These are phyloP conservation scores for Wickerhamomyces alni DNA, from an alignment of 805 yeast genomes.

Conservation along the genomic window DNA sequence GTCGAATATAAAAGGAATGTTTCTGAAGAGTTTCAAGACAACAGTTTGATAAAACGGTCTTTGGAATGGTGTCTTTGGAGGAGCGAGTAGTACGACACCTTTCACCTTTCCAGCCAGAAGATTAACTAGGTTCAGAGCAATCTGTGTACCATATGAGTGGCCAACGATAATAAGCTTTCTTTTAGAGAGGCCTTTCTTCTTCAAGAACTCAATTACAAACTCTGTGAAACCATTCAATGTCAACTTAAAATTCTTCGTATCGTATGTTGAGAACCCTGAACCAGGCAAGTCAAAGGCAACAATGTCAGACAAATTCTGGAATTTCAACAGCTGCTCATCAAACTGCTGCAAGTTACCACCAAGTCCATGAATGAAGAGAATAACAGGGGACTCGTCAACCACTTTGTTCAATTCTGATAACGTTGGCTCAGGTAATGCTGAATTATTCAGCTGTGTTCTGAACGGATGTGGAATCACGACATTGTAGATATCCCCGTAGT, in stretches of 20 bases:
- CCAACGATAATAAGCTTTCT: constrained; percentile 44
- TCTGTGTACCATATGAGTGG: constrained; percentile 69
- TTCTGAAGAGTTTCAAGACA: constrained; percentile 1
- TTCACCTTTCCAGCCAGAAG: constrained; percentile 4
- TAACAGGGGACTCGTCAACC: constrained; percentile 46
- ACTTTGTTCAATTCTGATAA: constrained; percentile 8
- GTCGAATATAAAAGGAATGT: constrained; percentile 12
- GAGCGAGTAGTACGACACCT: constrained; percentile 34
- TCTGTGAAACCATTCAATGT: constrained; percentile 13
- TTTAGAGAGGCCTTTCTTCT: constrained; percentile 4
- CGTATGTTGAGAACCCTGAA: constrained; percentile 44
- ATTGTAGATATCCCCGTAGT: constrained; percentile 10
- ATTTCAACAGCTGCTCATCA: constrained; percentile 55
- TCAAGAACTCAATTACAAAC: constrained; percentile 9
- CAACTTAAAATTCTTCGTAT: constrained; percentile 4
- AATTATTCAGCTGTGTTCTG: constrained; percentile 1
- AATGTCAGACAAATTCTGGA: constrained; percentile 57
- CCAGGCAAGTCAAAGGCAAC: constrained; percentile 83
- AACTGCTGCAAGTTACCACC: constrained; percentile 90
- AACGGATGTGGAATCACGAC: constrained; percentile 12
- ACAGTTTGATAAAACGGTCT: constrained; percentile 3
- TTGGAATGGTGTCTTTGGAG: constrained; percentile 32
- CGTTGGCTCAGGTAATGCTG: not conserved
- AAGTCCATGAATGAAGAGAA: constrained; percentile 75
- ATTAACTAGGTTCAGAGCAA: constrained; percentile 37